These are phyloP conservation scores for Rhynchosporium secalis DNA, from an alignment of 2,329 filamentous ascomycete species.

Conservation along the genomic window DNA sequence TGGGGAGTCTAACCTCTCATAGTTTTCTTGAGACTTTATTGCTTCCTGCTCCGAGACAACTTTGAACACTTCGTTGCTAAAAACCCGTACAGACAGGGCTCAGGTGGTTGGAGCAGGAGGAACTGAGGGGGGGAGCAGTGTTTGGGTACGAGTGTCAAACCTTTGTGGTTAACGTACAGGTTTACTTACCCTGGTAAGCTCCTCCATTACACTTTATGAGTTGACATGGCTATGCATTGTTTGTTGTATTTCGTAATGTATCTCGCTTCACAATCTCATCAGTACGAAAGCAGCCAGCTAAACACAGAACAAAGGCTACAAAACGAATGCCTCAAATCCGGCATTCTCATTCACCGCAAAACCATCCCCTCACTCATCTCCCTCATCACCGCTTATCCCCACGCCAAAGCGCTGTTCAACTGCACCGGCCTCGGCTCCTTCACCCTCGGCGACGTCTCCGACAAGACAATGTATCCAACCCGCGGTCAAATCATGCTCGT, in stretches of 20 bases:
- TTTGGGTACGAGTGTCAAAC: conserved; percentile 68
- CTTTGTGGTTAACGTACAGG: conserved; percentile 30
- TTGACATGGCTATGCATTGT: not conserved
- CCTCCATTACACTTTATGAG: not conserved
- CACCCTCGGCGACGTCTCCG: conserved; percentile 34
- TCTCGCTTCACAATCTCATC: not conserved
- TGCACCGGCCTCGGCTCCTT: conserved; percentile 36
- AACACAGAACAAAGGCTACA: conserved; percentile 50
- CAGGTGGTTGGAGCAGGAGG: conserved; percentile 56
- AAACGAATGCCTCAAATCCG: conserved; percentile 24
- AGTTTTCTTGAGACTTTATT: no score
- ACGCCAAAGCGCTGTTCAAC: conserved; percentile 29
- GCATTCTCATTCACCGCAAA: conserved; percentile 26
- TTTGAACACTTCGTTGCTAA: no score
- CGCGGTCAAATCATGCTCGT: conserved; percentile 40
- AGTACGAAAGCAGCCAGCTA: not conserved
- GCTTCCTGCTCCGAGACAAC: no score
- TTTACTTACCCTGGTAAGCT: conserved; percentile 40
- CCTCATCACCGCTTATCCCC: conserved; percentile 19
- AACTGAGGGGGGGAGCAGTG: conserved; percentile 61
- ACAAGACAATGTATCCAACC: conserved; percentile 38
- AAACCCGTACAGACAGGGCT: conserved; percentile 36
- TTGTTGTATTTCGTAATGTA: not conserved
- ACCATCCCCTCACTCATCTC: conserved; percentile 25
- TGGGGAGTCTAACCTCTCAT: not conserved